These are phyloP conservation scores for Amanita phalloides DNA, from an alignment of 768 basidiomycete genomes.

Conservation along the genomic window DNA sequence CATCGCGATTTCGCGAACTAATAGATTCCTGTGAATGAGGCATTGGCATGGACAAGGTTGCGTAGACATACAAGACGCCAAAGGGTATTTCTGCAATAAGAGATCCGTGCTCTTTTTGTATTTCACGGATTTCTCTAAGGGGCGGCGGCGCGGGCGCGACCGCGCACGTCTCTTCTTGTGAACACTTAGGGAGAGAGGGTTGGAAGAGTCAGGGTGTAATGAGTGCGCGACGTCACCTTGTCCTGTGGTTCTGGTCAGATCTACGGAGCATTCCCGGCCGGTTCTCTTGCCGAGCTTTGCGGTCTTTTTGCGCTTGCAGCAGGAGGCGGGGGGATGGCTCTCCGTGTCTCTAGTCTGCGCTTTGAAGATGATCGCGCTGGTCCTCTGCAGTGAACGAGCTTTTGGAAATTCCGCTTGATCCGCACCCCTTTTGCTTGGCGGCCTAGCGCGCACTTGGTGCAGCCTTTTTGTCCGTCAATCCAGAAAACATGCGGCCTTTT, in stretches of 20 bases:
- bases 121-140: conserved; percentile 85
- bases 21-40: neutral
- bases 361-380: conserved; percentile 29
- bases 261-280: conserved; percentile 49
- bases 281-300: conserved; percentile 79
- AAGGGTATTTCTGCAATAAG: conserved; percentile 79
- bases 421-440: no score
- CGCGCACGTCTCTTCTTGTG: conserved; percentile 48
- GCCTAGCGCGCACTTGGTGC: no score
- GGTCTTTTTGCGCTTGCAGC: conserved; percentile 34
- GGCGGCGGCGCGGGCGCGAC: conserved; percentile 87
- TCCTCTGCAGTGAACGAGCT: conserved; percentile 43
- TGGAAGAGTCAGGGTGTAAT: neutral
- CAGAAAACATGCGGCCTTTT: no score
- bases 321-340: conserved; percentile 35
- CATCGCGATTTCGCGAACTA: conserved; percentile 90
- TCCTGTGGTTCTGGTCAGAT: conserved; percentile 14
- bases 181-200: neutral
- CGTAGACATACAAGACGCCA: conserved; percentile 62
- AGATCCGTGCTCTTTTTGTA: conserved; percentile 93
- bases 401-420: no score
- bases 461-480: no score
- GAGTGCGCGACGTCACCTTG: conserved; percentile 4
- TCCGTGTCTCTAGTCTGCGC: conserved; percentile 32
- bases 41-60: neutral